Evolutionary conservation across 257 asterid species (phyloP).

Genomic region (Nicotiana sylvestris): DNA sequence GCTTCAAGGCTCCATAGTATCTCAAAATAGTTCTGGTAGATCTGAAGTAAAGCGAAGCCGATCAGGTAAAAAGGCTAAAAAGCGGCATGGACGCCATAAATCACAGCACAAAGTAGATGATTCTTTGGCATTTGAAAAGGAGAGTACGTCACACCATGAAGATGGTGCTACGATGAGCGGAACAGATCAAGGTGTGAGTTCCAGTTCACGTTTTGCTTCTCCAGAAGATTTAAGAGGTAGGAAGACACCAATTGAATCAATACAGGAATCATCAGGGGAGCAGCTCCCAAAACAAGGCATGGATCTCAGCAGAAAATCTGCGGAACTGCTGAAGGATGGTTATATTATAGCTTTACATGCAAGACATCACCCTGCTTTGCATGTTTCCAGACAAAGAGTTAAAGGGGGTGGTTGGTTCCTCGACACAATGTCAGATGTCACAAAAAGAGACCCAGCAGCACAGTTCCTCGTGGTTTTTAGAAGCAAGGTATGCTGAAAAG

Average conservation of each 20-base stretch:
- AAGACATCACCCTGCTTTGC: slow-evolving; percentile 66
- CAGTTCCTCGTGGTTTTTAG: slow-evolving; percentile 87
- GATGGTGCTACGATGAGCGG: slow-evolving; percentile 88
- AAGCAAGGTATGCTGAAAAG: slow-evolving; percentile 62
- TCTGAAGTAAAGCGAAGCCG: slow-evolving; percentile 83
- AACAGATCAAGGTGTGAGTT: slow-evolving; percentile 82
- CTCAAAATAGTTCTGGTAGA: slow-evolving; percentile 53
- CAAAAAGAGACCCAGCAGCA: slow-evolving; percentile 98
- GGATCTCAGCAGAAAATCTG: slow-evolving; percentile 48
- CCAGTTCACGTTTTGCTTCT: slow-evolving; percentile 88
- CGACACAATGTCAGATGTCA: slow-evolving; percentile 71
- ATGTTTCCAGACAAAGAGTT: slow-evolving; percentile 89
- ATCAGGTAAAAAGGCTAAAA: slow-evolving; percentile 92
- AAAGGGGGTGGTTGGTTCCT: slow-evolving; percentile 99
- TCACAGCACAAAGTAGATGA: slow-evolving; percentile 78
- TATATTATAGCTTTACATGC: slow-evolving; percentile 75
- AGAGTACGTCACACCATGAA: slow-evolving; percentile 75
- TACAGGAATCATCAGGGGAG: slow-evolving; percentile 50
- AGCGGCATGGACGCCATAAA: slow-evolving; percentile 90
- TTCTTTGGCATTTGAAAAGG: slow-evolving; percentile 54
- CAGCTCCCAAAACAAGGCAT: slow-evolving; percentile 40
- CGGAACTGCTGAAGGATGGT: slow-evolving; percentile 84
- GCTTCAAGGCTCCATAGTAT: slow-evolving; percentile 53
- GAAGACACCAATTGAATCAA: slow-evolving; percentile 60
- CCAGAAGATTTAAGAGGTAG: slow-evolving; percentile 78